phyloP scores from a whole-genome alignment of 2,329 filamentous ascomycete species.

The Fusarium brevicatenulatum region DNA sequence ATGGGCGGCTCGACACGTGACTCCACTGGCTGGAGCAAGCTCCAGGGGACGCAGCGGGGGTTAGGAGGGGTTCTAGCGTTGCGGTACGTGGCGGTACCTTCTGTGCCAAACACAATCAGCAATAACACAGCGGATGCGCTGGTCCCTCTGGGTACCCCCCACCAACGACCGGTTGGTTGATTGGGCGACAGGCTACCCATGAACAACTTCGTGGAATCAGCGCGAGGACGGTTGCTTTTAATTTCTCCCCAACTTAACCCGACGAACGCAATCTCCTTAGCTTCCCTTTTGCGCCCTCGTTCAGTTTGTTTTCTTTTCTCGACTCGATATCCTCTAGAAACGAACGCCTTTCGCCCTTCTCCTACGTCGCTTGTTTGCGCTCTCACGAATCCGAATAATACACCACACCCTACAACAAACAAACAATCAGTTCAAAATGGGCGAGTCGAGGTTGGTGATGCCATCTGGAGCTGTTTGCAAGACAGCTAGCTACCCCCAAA shows the following conservation, averaged over 20 bases:
- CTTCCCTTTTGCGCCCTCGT: conserved; percentile 18
- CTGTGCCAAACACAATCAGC: conserved; percentile 3
- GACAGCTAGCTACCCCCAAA: background rate
- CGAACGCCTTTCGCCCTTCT: background rate
- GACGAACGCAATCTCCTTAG: conserved; percentile 39
- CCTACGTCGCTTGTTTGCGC: background rate
- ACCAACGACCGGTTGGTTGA: conserved; percentile 43
- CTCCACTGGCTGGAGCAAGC: conserved; percentile 3
- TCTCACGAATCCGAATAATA: conserved; percentile 29
- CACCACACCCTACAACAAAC: conserved; percentile 20
- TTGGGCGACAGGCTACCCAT: conserved; percentile 43
- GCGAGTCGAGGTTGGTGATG: conserved; percentile 57
- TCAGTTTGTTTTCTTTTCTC: conserved; percentile 1
- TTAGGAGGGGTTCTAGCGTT: conserved; percentile 21
- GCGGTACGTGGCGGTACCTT: conserved; percentile 31
- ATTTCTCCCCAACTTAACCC: conserved; percentile 45
- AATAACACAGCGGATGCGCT: conserved; percentile 15
- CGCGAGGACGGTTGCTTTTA: conserved; percentile 41
- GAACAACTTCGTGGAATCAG: conserved; percentile 42
- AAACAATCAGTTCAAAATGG: conserved; percentile 52
- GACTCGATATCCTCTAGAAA: conserved; percentile 12
- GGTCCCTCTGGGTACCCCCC: conserved; percentile 43
- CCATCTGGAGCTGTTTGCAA: background rate
- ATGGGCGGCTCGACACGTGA: conserved; percentile 30
- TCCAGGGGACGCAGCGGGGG: conserved; percentile 19